Evolutionary conservation across 2,329 filamentous ascomycete genomes (phyloP).

Genomic region (Furcasterigmium sp.): DNA sequence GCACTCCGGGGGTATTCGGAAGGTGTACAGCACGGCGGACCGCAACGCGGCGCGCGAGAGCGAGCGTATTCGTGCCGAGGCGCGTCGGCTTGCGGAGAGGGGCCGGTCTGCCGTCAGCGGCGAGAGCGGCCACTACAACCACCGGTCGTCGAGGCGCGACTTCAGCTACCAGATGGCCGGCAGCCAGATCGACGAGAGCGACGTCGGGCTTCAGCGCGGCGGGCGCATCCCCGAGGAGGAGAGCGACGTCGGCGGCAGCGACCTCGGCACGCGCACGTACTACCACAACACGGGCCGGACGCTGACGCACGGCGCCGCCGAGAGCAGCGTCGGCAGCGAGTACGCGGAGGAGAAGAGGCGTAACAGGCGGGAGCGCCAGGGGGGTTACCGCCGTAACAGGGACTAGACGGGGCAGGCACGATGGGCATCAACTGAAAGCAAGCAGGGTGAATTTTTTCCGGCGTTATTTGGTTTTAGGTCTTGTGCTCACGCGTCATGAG

Average conservation of each 20-base stretch:
- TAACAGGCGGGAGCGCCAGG: conserved; percentile 28
- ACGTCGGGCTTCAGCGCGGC: conserved; percentile 16
- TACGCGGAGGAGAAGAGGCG: conserved; percentile 38
- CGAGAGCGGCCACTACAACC: not conserved
- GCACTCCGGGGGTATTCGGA: conserved; percentile 45
- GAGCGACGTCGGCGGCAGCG: conserved; percentile 37
- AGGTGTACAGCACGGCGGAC: conserved; percentile 57
- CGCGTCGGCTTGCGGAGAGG: conserved; percentile 48
- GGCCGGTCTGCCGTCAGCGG: conserved; percentile 26
- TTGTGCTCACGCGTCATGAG: too few species aligned
- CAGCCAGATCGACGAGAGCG: conserved; percentile 22
- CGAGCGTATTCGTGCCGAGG: conserved; percentile 52
- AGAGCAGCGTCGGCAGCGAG: conserved; percentile 28
- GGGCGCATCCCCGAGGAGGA: conserved; percentile 30
- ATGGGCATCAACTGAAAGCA: not conserved
- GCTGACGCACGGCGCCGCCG: conserved; percentile 42
- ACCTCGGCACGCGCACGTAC: conserved; percentile 54
- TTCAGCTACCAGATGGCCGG: conserved; percentile 49
- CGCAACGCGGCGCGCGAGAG: conserved; percentile 45
- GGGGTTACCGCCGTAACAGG: conserved; percentile 21
- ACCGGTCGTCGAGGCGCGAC: conserved; percentile 32
- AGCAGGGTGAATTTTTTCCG: not conserved
- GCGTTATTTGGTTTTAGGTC: not conserved
- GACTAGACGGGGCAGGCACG: conserved; percentile 2
- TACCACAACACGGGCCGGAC: conserved; percentile 38